Evolutionary conservation across 1,139 yeast species (phyloP).

Genomic region (Arxiozyma heterogenica): DNA sequence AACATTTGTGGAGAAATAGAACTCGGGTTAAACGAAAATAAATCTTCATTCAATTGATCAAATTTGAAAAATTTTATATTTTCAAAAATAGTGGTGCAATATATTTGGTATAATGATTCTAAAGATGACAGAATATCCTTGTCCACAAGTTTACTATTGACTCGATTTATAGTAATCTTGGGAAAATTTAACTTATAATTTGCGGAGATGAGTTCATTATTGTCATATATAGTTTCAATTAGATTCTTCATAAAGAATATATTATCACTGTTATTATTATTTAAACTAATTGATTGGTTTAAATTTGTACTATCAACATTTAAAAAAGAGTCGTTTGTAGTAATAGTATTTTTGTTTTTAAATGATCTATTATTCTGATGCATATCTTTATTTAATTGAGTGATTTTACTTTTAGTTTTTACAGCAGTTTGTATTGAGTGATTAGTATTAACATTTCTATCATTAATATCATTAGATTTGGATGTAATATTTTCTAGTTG

Average conservation of each 20-base stretch:
- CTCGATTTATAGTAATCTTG: conserved; percentile 6
- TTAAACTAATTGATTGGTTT: background rate
- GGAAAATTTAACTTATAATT: conserved; percentile 11
- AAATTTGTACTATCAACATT: background rate
- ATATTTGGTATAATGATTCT: conserved; percentile 16
- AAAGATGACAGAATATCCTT: conserved; percentile 17
- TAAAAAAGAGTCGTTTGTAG: background rate
- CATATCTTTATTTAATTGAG: background rate
- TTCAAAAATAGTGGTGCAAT: conserved; percentile 18
- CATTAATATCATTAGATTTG: background rate
- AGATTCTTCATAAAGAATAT: conserved; percentile 7
- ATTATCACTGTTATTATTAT: conserved; percentile 1
- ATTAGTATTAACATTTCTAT: background rate
- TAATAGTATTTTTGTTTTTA: background rate
- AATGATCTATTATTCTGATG: background rate
- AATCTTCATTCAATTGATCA: conserved; percentile 46
- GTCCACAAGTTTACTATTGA: conserved; percentile 20
- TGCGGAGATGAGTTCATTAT: conserved; percentile 5
- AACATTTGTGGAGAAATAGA: conserved; percentile 59
- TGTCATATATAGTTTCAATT: conserved; percentile 5
- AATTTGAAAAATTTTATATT: conserved; percentile 56
- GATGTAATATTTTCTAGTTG: background rate
- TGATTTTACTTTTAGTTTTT: background rate
- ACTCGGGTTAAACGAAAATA: conserved; percentile 45
- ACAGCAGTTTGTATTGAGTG: background rate